A percentile compares a stretch with the other conserved stretches of the same genome.
These are phyloP conservation scores for Vitis hybrid DNA, from an alignment of 177 flowering plant genomes.

Conservation along the genomic window DNA sequence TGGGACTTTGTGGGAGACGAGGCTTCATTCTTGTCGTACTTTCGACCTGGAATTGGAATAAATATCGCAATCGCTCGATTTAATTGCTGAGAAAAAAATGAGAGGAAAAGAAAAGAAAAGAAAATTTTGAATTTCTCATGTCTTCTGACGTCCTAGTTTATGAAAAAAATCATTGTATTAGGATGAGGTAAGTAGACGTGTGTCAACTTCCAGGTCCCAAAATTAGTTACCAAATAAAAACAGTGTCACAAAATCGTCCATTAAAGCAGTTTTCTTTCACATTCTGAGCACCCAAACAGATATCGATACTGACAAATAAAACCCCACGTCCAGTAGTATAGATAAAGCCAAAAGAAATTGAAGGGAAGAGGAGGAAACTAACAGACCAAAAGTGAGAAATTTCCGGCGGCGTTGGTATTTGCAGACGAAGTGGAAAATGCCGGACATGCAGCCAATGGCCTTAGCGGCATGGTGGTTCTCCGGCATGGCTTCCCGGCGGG, in stretches of 20 bases:
- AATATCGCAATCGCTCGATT: neutral
- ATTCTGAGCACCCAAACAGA: no score
- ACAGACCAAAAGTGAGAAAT: slow-evolving; percentile 59
- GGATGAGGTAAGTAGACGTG: neutral
- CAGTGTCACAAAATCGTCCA: no score
- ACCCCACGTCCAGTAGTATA: neutral
- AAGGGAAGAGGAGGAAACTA: neutral
- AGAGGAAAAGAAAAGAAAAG: neutral
- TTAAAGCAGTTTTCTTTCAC: no score
- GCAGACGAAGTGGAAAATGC: slow-evolving; percentile 55
- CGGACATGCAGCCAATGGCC: slow-evolving; percentile 74
- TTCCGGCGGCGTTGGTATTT: slow-evolving; percentile 46
- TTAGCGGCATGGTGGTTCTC: slow-evolving; percentile 18
- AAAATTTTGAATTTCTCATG: neutral
- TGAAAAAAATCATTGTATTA: neutral
- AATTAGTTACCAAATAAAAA: no score
- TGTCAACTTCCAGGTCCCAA: no score
- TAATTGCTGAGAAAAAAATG: neutral
- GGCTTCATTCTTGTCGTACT: slow-evolving; percentile 17
- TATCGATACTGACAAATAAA: no score
- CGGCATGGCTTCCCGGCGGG: slow-evolving; percentile 24
- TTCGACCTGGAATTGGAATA: slow-evolving; percentile 20
- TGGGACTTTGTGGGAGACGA: slow-evolving; percentile 7
- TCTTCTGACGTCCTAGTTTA: no score
- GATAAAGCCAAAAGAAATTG: neutral